Conservation (phyloP, 441 rosid genomes). For the Hura crepitans region DNA sequence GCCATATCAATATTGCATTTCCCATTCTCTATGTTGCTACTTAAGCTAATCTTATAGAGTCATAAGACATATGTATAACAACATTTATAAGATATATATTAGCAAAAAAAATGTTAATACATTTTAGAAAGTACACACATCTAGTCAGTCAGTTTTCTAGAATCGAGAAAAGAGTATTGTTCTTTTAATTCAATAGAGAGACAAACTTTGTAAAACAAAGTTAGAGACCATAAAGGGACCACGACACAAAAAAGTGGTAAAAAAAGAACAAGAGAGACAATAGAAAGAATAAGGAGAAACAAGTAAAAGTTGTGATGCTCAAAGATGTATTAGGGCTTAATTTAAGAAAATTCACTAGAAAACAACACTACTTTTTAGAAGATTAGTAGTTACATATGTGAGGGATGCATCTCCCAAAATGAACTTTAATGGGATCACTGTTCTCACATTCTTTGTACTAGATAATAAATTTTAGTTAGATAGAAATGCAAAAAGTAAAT, state of each 20-base stretch:
- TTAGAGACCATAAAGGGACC: not conserved
- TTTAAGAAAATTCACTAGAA: not conserved
- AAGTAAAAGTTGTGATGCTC: not conserved
- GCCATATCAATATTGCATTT: no score
- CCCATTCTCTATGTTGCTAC: no score
- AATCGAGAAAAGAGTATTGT: not conserved
- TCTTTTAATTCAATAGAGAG: no score
- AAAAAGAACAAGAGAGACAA: not conserved
- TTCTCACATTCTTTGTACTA: no score
- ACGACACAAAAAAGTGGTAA: not conserved
- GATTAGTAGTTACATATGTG: not conserved
- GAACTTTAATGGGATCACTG: not conserved
- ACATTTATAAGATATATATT: no score
- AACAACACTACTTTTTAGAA: not conserved
- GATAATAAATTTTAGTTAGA: not conserved
- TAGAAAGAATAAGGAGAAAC: no score
- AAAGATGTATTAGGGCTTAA: not conserved
- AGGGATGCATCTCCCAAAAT: not conserved
- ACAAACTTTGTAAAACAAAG: no score
- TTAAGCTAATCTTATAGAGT: no score
- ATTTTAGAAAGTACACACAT: no score
- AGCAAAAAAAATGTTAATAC: no score
- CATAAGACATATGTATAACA: no score
- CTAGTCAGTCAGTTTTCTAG: not conserved
- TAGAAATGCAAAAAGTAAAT: not conserved